phyloP scores from a whole-genome alignment of 495 filamentous ascomycete species.

The Penicillium mononematosum region DNA sequence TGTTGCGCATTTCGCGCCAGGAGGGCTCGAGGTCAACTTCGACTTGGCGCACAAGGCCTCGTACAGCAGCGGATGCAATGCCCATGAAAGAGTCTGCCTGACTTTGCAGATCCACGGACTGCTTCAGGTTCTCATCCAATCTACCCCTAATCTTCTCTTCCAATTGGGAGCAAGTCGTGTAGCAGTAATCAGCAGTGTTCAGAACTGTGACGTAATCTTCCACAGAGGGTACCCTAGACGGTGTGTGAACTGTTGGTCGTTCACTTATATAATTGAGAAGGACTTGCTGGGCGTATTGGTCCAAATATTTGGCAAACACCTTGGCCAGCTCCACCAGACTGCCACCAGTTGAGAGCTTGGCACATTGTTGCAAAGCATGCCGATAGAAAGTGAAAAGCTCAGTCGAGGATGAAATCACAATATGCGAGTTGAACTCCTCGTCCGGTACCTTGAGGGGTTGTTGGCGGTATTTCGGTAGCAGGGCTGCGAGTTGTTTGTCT shows the following conservation, averaged over 20 bases:
- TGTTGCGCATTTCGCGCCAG: conserved; percentile 98
- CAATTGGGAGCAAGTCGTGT: conserved; percentile 83
- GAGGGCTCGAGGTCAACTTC: conserved; percentile 78
- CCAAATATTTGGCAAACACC: conserved; percentile 88
- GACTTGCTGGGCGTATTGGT: conserved; percentile 93
- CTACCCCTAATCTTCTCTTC: conserved; percentile 92
- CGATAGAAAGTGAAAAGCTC: conserved; percentile 98
- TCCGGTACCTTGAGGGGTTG: conserved; percentile 78
- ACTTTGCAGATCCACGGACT: conserved; percentile 80
- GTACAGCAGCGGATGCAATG: conserved; percentile 83
- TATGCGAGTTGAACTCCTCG: conserved; percentile 87
- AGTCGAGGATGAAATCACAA: conserved; percentile 90
- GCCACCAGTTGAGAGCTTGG: conserved; percentile 87
- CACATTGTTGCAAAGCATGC: conserved; percentile 85
- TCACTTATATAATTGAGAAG: conserved; percentile 75
- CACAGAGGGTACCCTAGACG: conserved; percentile 56
- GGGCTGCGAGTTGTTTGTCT: conserved; percentile 79
- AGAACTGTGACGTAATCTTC: conserved; percentile 82
- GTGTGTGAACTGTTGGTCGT: conserved; percentile 47
- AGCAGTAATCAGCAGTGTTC: conserved; percentile 98
- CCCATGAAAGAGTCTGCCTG: conserved; percentile 96
- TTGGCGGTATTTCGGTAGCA: conserved; percentile 86
- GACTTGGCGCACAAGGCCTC: conserved; percentile 77
- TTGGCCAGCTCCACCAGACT: conserved; percentile 82
- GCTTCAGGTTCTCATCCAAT: conserved; percentile 73